Conservation (phyloP, 257 asterid species). For the Solanum arcanum region DNA sequence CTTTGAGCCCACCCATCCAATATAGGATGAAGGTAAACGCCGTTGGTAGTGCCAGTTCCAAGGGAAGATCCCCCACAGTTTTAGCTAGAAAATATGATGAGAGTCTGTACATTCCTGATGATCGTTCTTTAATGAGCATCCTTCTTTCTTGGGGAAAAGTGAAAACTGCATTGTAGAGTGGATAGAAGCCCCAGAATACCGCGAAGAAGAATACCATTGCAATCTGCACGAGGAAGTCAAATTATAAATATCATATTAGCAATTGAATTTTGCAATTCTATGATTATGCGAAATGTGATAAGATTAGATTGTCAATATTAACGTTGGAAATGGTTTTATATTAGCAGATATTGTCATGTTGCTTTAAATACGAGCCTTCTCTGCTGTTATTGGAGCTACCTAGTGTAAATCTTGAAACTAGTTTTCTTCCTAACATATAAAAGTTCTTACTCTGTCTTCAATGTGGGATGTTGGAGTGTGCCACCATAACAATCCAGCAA, state of each 20-base stretch:
- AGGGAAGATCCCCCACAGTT: slow-evolving; percentile 82
- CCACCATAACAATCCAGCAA: slow-evolving; percentile 97
- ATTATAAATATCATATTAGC: neutral
- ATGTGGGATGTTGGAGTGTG: slow-evolving; percentile 90
- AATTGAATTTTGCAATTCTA: neutral
- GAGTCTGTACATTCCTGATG: slow-evolving; percentile 95
- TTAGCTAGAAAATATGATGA: slow-evolving; percentile 90
- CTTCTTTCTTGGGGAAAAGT: slow-evolving; percentile 94
- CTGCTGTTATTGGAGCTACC: neutral
- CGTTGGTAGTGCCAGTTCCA: slow-evolving; percentile 89
- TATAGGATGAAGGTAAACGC: slow-evolving; percentile 88
- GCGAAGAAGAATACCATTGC: slow-evolving; percentile 93
- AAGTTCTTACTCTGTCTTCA: slow-evolving; percentile 75
- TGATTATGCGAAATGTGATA: neutral
- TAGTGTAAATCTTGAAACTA: neutral
- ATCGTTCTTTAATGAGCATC: slow-evolving; percentile 84
- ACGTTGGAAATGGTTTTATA: neutral
- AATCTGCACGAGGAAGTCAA: slow-evolving; percentile 42
- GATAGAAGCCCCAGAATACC: slow-evolving; percentile 98
- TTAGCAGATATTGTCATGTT: neutral
- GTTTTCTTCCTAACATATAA: neutral
- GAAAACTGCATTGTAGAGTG: slow-evolving; percentile 95
- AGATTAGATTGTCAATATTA: neutral
- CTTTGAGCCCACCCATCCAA: slow-evolving; percentile 98
- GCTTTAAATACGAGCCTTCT: neutral